Conservation (phyloP, 164 flowering plant species). For the Magnolia sinica region DNA sequence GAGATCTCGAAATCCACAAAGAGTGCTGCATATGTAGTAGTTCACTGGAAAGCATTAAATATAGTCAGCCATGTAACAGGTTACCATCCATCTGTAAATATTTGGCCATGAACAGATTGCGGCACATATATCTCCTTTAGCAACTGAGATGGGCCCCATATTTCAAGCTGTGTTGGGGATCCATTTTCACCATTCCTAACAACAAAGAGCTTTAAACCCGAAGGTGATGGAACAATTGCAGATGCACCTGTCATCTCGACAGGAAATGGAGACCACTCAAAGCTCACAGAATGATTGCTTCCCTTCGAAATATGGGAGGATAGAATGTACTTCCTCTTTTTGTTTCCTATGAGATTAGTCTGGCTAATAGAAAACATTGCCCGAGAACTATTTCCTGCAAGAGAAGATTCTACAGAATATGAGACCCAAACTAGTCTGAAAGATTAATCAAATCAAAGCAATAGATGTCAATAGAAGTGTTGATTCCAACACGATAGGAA, state of each 20-base stretch:
- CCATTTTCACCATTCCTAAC: constrained; percentile 76
- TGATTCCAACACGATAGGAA: background rate
- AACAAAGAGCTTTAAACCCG: constrained; percentile 78
- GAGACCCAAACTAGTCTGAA: background rate
- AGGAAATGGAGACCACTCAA: constrained; percentile 97
- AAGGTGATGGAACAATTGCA: constrained; percentile 77
- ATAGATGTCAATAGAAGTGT: background rate
- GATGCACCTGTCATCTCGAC: constrained; percentile 78
- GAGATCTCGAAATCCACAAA: background rate
- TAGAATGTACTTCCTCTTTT: constrained; percentile 54
- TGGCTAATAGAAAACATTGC: constrained; percentile 81
- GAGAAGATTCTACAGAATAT: background rate
- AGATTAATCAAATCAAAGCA: background rate
- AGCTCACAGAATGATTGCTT: constrained; percentile 35
- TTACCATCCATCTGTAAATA: constrained; percentile 93
- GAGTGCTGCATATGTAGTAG: too few relatives aligned
- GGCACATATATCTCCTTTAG: constrained; percentile 82
- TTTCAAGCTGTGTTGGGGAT: constrained; percentile 73
- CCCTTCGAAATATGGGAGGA: constrained; percentile 51
- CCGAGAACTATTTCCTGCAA: constrained; percentile 53
- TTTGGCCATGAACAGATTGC: constrained; percentile 76
- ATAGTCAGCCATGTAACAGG: background rate
- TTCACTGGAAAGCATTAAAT: background rate
- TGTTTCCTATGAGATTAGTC: constrained; percentile 75
- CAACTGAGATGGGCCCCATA: constrained; percentile 69